phyloP scores from a whole-genome alignment of 2,329 filamentous ascomycete species.

The Colletotrichum gloeosporioides region DNA sequence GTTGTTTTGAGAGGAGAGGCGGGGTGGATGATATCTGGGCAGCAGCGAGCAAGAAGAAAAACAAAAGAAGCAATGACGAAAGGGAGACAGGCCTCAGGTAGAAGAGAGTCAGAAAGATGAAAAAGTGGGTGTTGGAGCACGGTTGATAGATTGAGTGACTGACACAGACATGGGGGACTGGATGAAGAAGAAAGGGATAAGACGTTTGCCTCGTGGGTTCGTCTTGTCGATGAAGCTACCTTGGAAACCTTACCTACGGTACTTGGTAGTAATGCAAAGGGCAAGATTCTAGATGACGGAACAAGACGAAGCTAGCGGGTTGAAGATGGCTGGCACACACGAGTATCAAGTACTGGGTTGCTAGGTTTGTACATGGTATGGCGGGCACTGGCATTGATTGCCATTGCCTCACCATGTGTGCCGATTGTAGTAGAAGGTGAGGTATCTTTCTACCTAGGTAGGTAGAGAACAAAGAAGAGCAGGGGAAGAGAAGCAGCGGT shows the following conservation, averaged over 20 bases:
- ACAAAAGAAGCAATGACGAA: constrained; percentile 9
- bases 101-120: not conserved
- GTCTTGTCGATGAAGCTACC: not conserved
- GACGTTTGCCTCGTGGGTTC: not conserved
- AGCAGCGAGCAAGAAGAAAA: not conserved
- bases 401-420: not conserved
- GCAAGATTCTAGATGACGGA: not conserved
- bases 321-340: not conserved
- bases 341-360: not conserved
- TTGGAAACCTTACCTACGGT: no score
- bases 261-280: not conserved
- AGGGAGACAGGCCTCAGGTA: not conserved
- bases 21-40: not conserved
- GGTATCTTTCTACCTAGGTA: not conserved
- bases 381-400: not conserved
- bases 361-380: no score
- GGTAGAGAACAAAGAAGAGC: not conserved
- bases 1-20: not conserved
- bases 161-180: not conserved
- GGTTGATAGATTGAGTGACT: not conserved
- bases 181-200: not conserved
- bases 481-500: not conserved
- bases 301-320: not conserved
- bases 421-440: not conserved
- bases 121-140: not conserved